A percentile compares a stretch with the other conserved stretches of the same genome.
Conservation (phyloP, 306 rosid species). For the Dalbergia cultrata region DNA sequence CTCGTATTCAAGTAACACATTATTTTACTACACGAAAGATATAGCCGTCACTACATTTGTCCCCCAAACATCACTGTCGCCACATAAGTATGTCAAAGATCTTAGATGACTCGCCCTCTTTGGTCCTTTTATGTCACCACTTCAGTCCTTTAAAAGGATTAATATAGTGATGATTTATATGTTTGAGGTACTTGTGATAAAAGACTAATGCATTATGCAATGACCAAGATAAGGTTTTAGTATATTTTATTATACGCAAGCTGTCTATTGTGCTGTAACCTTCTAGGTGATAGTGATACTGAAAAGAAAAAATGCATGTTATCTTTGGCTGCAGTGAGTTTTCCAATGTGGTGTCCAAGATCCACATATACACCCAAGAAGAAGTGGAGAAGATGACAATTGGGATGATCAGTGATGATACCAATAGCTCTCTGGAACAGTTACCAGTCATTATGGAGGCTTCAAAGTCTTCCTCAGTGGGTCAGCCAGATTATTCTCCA, state of each 20-base stretch:
- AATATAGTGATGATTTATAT: background rate
- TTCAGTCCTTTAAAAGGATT: background rate
- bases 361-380: slow-evolving; percentile 84
- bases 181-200: background rate
- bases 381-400: slow-evolving; percentile 96
- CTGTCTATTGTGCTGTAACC: slow-evolving; percentile 9
- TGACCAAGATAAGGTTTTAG: no score
- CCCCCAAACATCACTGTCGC: background rate
- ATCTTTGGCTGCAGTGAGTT: slow-evolving; percentile 79
- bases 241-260: slow-evolving; percentile 2
- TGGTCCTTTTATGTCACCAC: background rate
- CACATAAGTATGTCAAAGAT: background rate
- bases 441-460: slow-evolving; percentile 74
- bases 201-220: background rate
- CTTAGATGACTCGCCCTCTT: background rate
- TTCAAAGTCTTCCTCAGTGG: slow-evolving; percentile 93
- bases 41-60: background rate
- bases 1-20: background rate
- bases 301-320: background rate
- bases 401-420: slow-evolving; percentile 85
- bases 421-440: slow-evolving; percentile 91
- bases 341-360: slow-evolving; percentile 85
- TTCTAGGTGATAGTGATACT: background rate
- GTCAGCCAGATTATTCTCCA: slow-evolving; percentile 90
- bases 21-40: no score